Percentiles rank a stretch among this genome's conserved stretches.
phyloP scores from a whole-genome alignment of 2,329 filamentous ascomycete species.

The Ophiocordyceps polyrhachis-furcata region DNA sequence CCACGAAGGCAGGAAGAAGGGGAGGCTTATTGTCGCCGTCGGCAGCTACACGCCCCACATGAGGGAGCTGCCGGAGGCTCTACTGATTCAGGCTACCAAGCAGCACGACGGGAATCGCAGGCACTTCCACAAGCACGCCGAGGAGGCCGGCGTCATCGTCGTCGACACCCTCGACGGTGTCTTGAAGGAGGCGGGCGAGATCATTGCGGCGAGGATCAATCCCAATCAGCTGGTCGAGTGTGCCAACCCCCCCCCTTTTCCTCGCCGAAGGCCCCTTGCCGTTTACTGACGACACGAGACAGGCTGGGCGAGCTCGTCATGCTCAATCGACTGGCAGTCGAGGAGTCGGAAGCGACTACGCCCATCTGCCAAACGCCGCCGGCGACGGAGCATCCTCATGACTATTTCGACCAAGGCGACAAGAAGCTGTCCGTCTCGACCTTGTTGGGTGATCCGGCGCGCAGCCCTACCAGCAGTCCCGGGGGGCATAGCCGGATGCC shows the following conservation, averaged over 20 bases:
- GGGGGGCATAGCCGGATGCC: conserved; percentile 12
- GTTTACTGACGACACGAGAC: not conserved
- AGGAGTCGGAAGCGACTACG: conserved; percentile 18
- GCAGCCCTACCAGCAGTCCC: conserved; percentile 12
- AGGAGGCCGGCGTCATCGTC: conserved; percentile 46
- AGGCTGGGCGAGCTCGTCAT: conserved; percentile 62
- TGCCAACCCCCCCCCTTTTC: conserved; percentile 9
- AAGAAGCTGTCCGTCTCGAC: conserved; percentile 21
- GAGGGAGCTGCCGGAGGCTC: conserved; percentile 63
- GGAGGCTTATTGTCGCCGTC: conserved; percentile 52
- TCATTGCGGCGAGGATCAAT: conserved; percentile 57
- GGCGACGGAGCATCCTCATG: conserved; percentile 2
- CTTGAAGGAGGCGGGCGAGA: conserved; percentile 68
- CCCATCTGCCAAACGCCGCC: conserved; percentile 10
- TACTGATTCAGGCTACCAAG: conserved; percentile 45
- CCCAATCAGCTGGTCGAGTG: conserved; percentile 66
- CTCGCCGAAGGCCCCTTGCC: not conserved
- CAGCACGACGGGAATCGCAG: conserved; percentile 24
- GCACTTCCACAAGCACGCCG: conserved; percentile 49
- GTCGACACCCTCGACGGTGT: conserved; percentile 66
- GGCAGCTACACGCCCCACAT: conserved; percentile 54
- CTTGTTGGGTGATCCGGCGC: conserved; percentile 14
- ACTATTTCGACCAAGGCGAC: conserved; percentile 13
- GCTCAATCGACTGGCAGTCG: conserved; percentile 28
- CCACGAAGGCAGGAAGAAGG: conserved; percentile 49